Evolutionary conservation across 371 early-diverging fungal genomes (phyloP), one percentile per base, ranked within the genome.

Genomic region (Lichtheimia corymbifera): DNA sequence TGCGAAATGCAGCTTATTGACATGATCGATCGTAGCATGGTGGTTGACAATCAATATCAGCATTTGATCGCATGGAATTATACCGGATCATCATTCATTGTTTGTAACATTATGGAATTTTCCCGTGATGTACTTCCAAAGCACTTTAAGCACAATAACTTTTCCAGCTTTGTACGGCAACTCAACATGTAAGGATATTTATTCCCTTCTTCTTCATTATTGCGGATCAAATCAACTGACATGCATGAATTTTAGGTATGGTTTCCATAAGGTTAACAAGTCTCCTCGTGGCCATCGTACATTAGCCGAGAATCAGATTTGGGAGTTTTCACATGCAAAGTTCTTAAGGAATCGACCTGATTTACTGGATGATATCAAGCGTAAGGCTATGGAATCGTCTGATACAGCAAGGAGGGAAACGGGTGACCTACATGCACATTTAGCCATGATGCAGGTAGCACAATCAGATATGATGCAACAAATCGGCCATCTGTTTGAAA

Each of bases 311-410:
- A 91, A 91, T 72, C 94, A 93, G 74, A 87, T 93, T 69, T 95
- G 96, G 96, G 95, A 94, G 76, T 94, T 95, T 72, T 90, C 90
- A 53, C 94, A 95, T 69, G 79, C 89, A 61, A 89, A 91, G 62
- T 95, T 95, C 55, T 58, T 91, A 25, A 85, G 92, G 51, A 88
- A 88, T 63, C 86, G 87, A 17, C 87, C 90, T 24, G 93, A 93
- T 63, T 71, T 93, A 58, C 73, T 93, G 20, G 92, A 92, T 65
- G 89, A 93, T 55, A 93, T 94, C 69, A 91, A 91, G 70, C 84
- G 95, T 56, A 93, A 94, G 66, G 80, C 93, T 2, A 89, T 91
- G 84, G 93, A 94, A 62, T 77, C 89, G 20, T 77, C 89, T 20
- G 93, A 91, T 59, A 76, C 80, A 22, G 72, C 86, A 64, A 77